These are phyloP conservation scores for Aspergillus latus DNA, from an alignment of 2,329 filamentous ascomycete species.

Conservation along the genomic window DNA sequence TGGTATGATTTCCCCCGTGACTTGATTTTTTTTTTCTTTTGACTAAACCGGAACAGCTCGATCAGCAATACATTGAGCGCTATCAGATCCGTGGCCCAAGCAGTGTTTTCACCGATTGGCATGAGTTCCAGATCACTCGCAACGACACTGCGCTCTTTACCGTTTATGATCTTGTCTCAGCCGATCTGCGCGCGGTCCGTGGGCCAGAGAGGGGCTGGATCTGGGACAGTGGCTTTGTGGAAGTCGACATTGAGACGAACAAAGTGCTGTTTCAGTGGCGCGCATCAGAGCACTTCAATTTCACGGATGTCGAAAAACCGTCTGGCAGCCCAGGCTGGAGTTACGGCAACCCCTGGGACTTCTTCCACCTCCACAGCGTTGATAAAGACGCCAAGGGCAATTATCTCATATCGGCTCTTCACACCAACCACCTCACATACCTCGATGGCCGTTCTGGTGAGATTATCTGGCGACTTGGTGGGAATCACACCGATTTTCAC, in stretches of 20 bases:
- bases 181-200: conserved; percentile 39
- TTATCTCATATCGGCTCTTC: conserved; percentile 47
- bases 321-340: conserved; percentile 20
- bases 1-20: conserved; percentile 33
- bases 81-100: conserved; percentile 41
- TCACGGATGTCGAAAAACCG: conserved; percentile 26
- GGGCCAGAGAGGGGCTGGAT: conserved; percentile 42
- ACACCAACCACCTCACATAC: conserved; percentile 38
- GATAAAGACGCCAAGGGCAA: conserved; percentile 51
- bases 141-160: conserved; percentile 46
- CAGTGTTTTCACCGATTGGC: conserved; percentile 40
- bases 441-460: conserved; percentile 46
- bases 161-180: conserved; percentile 40
- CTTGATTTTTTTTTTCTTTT: too few species aligned
- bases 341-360: conserved; percentile 48
- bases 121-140: conserved; percentile 48
- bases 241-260: conserved; percentile 48
- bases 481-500: conserved; percentile 45
- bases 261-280: conserved; percentile 50
- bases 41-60: conserved; percentile 23
- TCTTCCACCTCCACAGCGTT: conserved; percentile 57
- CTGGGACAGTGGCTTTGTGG: conserved; percentile 45
- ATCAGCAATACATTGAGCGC: conserved; percentile 35
- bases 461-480: conserved; percentile 54
- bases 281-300: conserved; percentile 46